Evolutionary conservation across 352 stramenopile species (phyloP).

Genomic region (Elongisporangium anandrum): DNA sequence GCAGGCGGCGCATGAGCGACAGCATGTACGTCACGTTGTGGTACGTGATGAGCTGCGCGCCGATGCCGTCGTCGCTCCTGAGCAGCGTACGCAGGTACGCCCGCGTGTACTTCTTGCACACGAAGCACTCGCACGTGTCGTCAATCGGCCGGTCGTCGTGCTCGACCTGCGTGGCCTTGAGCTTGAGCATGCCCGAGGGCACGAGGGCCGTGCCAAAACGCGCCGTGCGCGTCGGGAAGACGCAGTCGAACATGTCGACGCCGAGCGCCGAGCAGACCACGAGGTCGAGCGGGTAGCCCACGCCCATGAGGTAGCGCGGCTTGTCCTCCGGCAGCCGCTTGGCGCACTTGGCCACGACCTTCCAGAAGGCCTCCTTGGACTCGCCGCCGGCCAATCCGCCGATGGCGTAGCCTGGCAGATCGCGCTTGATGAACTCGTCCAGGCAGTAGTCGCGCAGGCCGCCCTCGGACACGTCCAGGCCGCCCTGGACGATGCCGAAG

Average conservation of each 20-base stretch:
- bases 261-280: slow-evolving; percentile 96
- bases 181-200: slow-evolving; percentile 58
- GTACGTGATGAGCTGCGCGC: slow-evolving; percentile 66
- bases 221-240: slow-evolving; percentile 95
- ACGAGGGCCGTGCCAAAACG: slow-evolving; percentile 94
- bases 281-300: slow-evolving; percentile 96
- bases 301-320: slow-evolving; percentile 97
- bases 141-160: slow-evolving; percentile 62
- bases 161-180: slow-evolving; percentile 58
- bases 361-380: slow-evolving; percentile 94
- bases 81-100: slow-evolving; percentile 67
- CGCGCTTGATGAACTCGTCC: slow-evolving; percentile 78
- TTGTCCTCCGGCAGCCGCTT: slow-evolving; percentile 89
- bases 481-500: slow-evolving; percentile 97
- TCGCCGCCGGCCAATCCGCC: slow-evolving; percentile 93
- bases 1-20: slow-evolving; percentile 62
- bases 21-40: slow-evolving; percentile 88
- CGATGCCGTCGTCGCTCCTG: slow-evolving; percentile 72
- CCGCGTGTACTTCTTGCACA: slow-evolving; percentile 71
- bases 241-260: slow-evolving; percentile 98
- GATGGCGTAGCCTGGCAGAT: slow-evolving; percentile 93
- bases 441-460: slow-evolving; percentile 94
- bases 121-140: slow-evolving; percentile 58
- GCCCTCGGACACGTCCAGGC: slow-evolving; percentile 87
- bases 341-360: slow-evolving; percentile 83